Evolutionary conservation across 2,329 filamentous ascomycete species (phyloP), one percentile per base, ranked within the genome.

Genomic region (Apiospora hydei): DNA sequence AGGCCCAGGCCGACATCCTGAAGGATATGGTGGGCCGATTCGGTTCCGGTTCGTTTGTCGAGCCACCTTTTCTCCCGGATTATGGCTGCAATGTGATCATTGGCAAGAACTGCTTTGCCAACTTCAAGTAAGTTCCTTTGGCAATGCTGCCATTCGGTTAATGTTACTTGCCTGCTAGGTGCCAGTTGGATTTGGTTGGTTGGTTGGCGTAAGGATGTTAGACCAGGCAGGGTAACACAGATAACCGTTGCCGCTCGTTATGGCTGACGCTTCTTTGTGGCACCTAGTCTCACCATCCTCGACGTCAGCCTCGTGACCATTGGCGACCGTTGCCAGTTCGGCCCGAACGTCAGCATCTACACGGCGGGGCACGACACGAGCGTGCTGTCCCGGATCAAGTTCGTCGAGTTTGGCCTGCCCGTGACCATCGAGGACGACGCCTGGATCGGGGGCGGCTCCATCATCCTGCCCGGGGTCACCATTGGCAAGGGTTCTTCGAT

Each of bases 261-360:
- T 21, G 0, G 26, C 66, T 69, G 16, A 72, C 68, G 24, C 14
- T 4, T 66, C 5, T 47, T 43, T 21, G 18, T 64, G 38, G 21
- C n/a, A 11, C 10, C 13, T 43, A 86, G 85, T 72, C 78, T 87
- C 71, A 89, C 90, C 2, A 91, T 95, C 73, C 83, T 95, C 18
- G 93, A 96, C 79, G 94, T 91, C n/a, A 92, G 90, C 75, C 83
- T 89, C 2, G 91, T 95, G 53, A 84, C 81, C 4, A 92, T 95
- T 67, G 93, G 93, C 0, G 87, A 91, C 38, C 88, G 93, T 41
- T 93, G 93, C 1, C 82, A 93, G 75, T 86, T 95, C 71, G 94
- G 92, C 0, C 92, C 93, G 0, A 91, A 90, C 76, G 92, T 95
- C 0, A 89, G 85, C 69, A 88, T 96, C 71, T 94, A 90, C 78